These are phyloP conservation scores for Auricularia sp. DNA, from an alignment of 768 basidiomycete species.

Conservation along the genomic window DNA sequence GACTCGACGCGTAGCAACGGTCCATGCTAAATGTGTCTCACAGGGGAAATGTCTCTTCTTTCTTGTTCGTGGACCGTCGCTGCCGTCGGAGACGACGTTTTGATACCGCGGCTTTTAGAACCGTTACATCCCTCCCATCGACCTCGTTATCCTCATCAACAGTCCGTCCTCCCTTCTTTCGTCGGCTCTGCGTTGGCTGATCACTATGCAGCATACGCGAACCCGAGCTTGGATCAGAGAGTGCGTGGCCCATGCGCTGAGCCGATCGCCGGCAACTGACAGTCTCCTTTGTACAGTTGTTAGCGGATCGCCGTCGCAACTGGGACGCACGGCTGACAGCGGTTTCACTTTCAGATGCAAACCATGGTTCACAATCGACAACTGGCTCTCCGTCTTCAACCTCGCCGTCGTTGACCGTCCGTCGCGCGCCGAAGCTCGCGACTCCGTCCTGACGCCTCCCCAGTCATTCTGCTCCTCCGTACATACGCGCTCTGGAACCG, in stretches of 20 bases:
- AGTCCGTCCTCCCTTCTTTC: not conserved
- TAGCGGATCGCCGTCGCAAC: not conserved
- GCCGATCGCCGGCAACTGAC: not conserved
- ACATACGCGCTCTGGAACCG: constrained; percentile 1
- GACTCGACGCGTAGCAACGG: not conserved
- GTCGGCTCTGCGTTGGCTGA: not conserved
- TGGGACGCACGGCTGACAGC: not conserved
- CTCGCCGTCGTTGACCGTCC: not conserved
- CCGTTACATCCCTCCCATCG: not conserved
- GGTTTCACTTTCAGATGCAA: not conserved
- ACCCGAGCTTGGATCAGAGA: not conserved
- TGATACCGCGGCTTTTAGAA: not conserved
- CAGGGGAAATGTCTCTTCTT: not conserved
- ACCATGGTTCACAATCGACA: constrained; percentile 1
- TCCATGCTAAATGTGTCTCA: not conserved
- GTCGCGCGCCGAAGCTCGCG: not conserved
- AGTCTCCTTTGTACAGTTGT: not conserved
- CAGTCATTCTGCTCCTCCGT: not conserved
- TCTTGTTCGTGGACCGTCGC: not conserved
- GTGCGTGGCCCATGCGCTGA: not conserved
- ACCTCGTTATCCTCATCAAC: not conserved
- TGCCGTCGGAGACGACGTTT: not conserved
- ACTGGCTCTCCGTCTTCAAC: not conserved
- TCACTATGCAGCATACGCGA: not conserved
- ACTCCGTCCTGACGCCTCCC: not conserved